Conservation (phyloP, 805 yeast species). For the Nakazawaea peltata region DNA sequence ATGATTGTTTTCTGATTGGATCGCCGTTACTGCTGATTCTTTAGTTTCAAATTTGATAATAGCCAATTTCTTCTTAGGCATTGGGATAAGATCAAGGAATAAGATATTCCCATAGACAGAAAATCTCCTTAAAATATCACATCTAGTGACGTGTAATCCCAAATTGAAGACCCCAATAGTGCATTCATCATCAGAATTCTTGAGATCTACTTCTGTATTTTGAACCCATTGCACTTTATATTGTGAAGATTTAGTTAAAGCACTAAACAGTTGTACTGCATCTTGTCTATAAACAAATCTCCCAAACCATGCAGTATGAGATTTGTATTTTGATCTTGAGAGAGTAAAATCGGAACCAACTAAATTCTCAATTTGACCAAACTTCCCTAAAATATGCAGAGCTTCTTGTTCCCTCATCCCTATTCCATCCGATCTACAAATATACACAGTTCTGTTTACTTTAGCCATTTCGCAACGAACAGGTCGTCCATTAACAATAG, state of each 20-base stretch:
- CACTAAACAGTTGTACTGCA: slow-evolving; percentile 79
- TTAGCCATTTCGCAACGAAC: slow-evolving; percentile 88
- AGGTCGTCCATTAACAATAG: slow-evolving; percentile 61
- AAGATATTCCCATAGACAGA: slow-evolving; percentile 57
- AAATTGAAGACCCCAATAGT: slow-evolving; percentile 80
- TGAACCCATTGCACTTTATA: slow-evolving; percentile 81
- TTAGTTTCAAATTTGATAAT: slow-evolving; percentile 61
- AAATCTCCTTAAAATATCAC: slow-evolving; percentile 51
- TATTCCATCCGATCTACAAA: slow-evolving; percentile 16
- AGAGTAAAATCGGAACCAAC: slow-evolving; percentile 27
- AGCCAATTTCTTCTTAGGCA: slow-evolving; percentile 54
- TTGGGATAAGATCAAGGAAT: slow-evolving; percentile 46
- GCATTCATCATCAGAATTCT: too few species aligned
- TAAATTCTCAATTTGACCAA: slow-evolving; percentile 73
- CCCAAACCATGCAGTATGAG: slow-evolving; percentile 53
- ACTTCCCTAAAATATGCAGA: slow-evolving; percentile 39
- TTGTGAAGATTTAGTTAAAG: slow-evolving; percentile 42
- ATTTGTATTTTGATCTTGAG: neutral
- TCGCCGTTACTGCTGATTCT: slow-evolving; percentile 77
- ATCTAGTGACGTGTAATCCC: slow-evolving; percentile 43
- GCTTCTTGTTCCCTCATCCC: slow-evolving; percentile 26
- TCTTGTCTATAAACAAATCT: slow-evolving; percentile 79
- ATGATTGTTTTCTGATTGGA: slow-evolving; percentile 79
- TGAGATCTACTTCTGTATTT: slow-evolving; percentile 26
- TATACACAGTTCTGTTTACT: slow-evolving; percentile 78